phyloP scores from a whole-genome alignment of 2,329 filamentous ascomycete genomes.

The Arthrocladium fulminans region DNA sequence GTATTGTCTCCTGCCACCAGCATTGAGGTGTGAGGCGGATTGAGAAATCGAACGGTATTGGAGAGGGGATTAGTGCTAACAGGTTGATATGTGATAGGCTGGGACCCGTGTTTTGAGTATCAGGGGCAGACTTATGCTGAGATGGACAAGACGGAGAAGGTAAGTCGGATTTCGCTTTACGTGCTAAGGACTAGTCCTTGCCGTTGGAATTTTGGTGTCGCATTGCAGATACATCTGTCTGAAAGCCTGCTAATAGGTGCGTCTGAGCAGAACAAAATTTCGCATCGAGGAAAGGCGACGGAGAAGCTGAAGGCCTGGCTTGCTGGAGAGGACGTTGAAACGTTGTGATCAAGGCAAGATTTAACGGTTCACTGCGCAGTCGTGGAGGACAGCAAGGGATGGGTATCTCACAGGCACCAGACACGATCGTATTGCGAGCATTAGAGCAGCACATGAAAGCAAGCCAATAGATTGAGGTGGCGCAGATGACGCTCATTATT shows the following conservation, averaged over 20 bases:
- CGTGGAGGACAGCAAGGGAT: background rate
- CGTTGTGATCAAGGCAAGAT: slow-evolving; percentile 7
- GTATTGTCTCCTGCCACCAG: slow-evolving; percentile 13
- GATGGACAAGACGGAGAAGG: slow-evolving; percentile 89
- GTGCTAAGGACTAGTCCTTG: no score
- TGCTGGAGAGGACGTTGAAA: slow-evolving; percentile 34
- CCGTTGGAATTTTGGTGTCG: no score
- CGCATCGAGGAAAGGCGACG: slow-evolving; percentile 80
- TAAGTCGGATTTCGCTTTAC: no score
- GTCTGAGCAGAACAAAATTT: slow-evolving; percentile 71
- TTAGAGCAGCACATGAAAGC: no score
- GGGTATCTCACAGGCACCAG: background rate
- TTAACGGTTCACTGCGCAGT: background rate
- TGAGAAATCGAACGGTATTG: no score
- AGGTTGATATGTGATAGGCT: slow-evolving; percentile 49
- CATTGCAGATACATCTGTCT: no score
- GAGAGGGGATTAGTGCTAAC: background rate
- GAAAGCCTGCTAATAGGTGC: background rate
- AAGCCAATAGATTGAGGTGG: no score
- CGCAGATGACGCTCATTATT: no score
- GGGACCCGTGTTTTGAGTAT: slow-evolving; percentile 95
- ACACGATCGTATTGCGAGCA: background rate
- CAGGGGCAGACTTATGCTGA: slow-evolving; percentile 88
- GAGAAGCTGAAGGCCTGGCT: slow-evolving; percentile 80
- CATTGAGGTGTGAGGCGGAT: no score